Base-by-base conservation (phyloP, 169 alveolate genomes). In the Eimeria sp. region DNA sequence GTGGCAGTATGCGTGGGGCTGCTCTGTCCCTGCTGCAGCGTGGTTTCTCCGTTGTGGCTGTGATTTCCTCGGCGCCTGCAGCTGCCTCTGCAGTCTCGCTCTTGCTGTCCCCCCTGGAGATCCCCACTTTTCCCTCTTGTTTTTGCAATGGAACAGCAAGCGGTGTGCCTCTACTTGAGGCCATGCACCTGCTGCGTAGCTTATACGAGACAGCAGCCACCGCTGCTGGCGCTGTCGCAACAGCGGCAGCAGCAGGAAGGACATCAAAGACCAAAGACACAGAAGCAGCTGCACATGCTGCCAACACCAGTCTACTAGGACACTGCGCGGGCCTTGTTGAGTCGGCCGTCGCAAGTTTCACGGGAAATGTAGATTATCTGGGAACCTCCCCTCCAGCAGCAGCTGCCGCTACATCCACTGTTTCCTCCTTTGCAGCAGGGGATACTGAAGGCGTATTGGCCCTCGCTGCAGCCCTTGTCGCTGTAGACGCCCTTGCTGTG, bases 381-480 rank as follows among this genome's bases (percentile, higher is more conserved):
- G 92, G 61, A 34, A 40, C 27, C 54, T 22, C 57, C 82, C 70
- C 90, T 75, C 67, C n/a, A 27, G 22, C 78, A 22, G 25, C 75
- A 61, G 20, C 80, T 47, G 78, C 40, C 18, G 78, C 58, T 30
- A 10, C 80, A 58, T 0, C 61, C 14, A 63, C 92, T 18, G 92
- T 47, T 2, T 9, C 75, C 30, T 49, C 90, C 54, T 14, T 34
- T 5, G 75, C 51, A n/a, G 45, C 90, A 27, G 63, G 75, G 63
- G 80, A 86, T 34, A 27, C 92, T 47, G 51, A 30, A 27, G 92
- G 92, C 70, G 92, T 86, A n/a, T 63, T 86, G 58, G 61, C 92
- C 9, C 92, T 86, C 63, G 92, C 92, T 61, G 80, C 92, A 47
- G 92, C 78, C 45, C 92, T 86, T 43, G 92, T 86, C 30, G 92